Evolutionary conservation across 225 moss, liverwort and hornwort species (phyloP).

Genomic region (Pleurozium schreberi): DNA sequence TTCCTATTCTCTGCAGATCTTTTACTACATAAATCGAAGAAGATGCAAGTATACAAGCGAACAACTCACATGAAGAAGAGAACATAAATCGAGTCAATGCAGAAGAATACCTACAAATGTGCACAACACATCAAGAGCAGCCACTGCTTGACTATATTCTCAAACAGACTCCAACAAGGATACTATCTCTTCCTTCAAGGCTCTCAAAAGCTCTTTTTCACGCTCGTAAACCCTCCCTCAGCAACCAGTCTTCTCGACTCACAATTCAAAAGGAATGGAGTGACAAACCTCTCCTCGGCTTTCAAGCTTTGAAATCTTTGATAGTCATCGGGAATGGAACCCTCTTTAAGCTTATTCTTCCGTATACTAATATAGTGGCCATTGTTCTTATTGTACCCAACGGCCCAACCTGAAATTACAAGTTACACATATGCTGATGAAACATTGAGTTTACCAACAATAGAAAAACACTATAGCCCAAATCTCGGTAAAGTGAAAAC

Average conservation of each 20-base stretch:
- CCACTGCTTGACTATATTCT: constrained; percentile 51
- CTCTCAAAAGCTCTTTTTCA: constrained; percentile 45
- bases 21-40: not conserved
- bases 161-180: constrained; percentile 43
- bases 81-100: not conserved
- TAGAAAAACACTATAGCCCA: not conserved
- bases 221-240: constrained; percentile 42
- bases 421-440: not conserved
- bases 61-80: not conserved
- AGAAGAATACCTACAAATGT: constrained; percentile 54
- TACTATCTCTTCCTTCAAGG: constrained; percentile 46
- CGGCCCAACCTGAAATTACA: constrained; percentile 38
- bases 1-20: not conserved
- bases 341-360: constrained; percentile 50
- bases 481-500: not conserved
- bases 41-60: not conserved
- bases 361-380: constrained; percentile 56
- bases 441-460: not conserved
- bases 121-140: constrained; percentile 56
- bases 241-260: constrained; percentile 43
- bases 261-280: constrained; percentile 41
- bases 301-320: constrained; percentile 56
- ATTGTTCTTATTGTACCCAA: constrained; percentile 40
- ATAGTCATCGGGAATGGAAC: constrained; percentile 39
- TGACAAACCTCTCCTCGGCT: constrained; percentile 60